Conservation (phyloP, 108 stramenopile species). For the Pseudonitzschia delicatissima region DNA sequence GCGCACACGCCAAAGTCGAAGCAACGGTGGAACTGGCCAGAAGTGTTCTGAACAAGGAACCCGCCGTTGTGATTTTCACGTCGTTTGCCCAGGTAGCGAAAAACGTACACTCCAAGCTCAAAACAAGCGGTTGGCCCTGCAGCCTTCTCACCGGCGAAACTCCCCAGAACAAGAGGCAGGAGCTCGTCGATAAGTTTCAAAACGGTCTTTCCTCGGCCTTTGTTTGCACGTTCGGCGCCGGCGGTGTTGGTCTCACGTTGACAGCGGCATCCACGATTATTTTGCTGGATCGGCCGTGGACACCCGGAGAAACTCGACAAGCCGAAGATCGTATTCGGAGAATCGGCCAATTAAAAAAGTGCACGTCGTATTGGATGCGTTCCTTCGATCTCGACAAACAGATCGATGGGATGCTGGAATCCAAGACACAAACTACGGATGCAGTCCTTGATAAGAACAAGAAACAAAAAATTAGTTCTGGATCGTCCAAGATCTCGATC, state of each 20-base stretch:
- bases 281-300: conserved; percentile 85
- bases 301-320: conserved; percentile 55
- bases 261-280: conserved; percentile 81
- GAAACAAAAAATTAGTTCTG: not conserved
- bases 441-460: conserved; percentile 41
- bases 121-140: conserved; percentile 57
- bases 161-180: conserved; percentile 61
- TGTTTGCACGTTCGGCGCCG: conserved; percentile 83
- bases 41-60: conserved; percentile 46
- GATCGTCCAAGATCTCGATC: not conserved
- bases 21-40: conserved; percentile 41
- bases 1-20: conserved; percentile 11
- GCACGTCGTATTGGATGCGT: conserved; percentile 65
- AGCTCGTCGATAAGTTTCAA: conserved; percentile 80
- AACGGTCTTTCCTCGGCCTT: conserved; percentile 65
- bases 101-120: conserved; percentile 50
- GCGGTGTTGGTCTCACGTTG: conserved; percentile 81
- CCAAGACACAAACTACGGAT: conserved; percentile 56
- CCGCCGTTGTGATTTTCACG: conserved; percentile 72
- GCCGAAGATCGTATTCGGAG: conserved; percentile 81
- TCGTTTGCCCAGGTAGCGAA: conserved; percentile 70
- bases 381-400: conserved; percentile 69
- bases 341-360: conserved; percentile 74
- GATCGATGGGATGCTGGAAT: conserved; percentile 64
- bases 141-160: conserved; percentile 72